Base-by-base conservation (phyloP, 106 monocot genomes). In the Acorus gramineus region DNA sequence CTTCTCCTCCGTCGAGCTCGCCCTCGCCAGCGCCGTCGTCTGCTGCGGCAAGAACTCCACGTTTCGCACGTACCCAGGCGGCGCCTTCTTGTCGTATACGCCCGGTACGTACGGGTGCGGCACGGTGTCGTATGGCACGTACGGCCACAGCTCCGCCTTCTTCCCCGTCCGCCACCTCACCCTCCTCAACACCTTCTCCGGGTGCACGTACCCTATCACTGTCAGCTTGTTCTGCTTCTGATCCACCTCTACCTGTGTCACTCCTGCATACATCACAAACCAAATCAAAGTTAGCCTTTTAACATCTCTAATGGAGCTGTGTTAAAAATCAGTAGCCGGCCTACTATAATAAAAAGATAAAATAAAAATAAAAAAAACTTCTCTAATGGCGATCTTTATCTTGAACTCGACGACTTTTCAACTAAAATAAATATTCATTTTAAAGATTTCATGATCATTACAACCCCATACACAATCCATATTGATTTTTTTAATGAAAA, bases 161-260 rank as follows among this genome's bases (percentile, higher is more conserved):
- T 74, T 74, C 46, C 66, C 59, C 47, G 74, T 66, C 74, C 67
- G 66, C 52, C 74, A 5, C 44, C 2, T 3, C 66, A 74, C 74
- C 60, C 72, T 55, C 72, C 51, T 59, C 55, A 74, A 5, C 66
- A 74, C 60, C 60, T 74, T 74, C 10, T 4, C 14, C 2, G 74
- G 66, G 7, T 66, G 53, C 44, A 74, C 74, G 60, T 66, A 74
- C 4, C 74, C 74, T 13, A 58, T 61, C 52, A 74, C 66, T 9
- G 74, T 66, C 44, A 74, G 74, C 74, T 74, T 74, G 66, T 66
- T 45, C 74, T 60, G 49, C 59, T 74, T 74, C 60, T 59, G 66
- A 44, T 74, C 66, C n/a, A 72, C 49, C 55, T 3, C 3, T 58
- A 72, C 64, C 3, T 72, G 64, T 14, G 54, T 72, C 63, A 74